phyloP scores from a whole-genome alignment of 805 yeast species.

The Saccharomycopsis fermentans region DNA sequence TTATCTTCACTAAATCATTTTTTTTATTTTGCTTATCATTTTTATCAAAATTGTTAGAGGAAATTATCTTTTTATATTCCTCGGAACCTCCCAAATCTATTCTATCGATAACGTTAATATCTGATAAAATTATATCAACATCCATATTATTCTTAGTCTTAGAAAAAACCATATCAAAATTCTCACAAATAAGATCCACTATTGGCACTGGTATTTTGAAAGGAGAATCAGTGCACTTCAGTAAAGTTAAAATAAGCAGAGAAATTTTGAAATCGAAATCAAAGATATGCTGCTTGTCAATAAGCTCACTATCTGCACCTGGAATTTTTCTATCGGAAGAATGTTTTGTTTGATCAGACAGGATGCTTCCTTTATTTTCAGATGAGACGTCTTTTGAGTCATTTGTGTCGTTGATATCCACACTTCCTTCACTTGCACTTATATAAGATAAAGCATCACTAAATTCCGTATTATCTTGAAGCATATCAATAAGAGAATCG shows the following conservation, averaged over 20 bases:
- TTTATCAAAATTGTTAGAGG: conserved; percentile 44
- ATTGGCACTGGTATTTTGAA: conserved; percentile 56
- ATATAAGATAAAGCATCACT: conserved; percentile 17
- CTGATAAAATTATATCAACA: conserved; percentile 52
- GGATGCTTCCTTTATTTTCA: not conserved
- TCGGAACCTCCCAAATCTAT: conserved; percentile 51
- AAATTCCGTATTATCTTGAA: conserved; percentile 18
- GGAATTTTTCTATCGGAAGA: not conserved
- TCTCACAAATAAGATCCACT: conserved; percentile 63
- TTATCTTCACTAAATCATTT: conserved; percentile 47
- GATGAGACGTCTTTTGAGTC: conserved; percentile 11
- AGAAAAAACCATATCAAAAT: conserved; percentile 48
- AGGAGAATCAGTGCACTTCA: conserved; percentile 54
- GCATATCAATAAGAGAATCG: conserved; percentile 11
- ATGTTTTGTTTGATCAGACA: not conserved
- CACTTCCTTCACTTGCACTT: conserved; percentile 3
- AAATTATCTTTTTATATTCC: conserved; percentile 58
- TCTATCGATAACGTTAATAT: conserved; percentile 64
- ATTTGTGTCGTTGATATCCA: conserved; percentile 12
- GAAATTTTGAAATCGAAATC: conserved; percentile 69
- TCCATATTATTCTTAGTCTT: conserved; percentile 53
- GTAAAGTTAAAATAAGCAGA: conserved; percentile 47
- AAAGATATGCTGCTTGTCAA: conserved; percentile 13
- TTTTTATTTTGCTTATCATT: conserved; percentile 26
- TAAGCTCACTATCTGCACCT: conserved; percentile 2